Conservation (phyloP, 768 basidiomycete genomes). For the Tricholoma hemisulphureum region DNA sequence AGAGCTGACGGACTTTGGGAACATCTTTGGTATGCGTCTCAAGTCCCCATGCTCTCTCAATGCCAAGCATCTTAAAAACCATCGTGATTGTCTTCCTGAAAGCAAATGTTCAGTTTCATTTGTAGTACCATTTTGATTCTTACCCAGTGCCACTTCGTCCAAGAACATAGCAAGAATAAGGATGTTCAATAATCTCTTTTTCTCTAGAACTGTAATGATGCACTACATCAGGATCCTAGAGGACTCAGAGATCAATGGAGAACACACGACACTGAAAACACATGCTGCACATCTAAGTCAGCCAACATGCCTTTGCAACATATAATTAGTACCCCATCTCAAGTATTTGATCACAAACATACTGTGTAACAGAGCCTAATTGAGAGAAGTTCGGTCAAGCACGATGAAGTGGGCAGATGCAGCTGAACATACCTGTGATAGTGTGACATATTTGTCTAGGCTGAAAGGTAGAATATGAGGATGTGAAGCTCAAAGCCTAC, state of each 20-base stretch:
- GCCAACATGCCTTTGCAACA: conserved; percentile 43
- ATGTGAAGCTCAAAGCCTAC: not conserved
- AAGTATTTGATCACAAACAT: not conserved
- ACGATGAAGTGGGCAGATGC: too few relatives aligned
- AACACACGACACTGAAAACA: conserved; percentile 38
- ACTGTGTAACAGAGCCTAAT: not conserved
- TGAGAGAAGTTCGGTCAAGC: too few relatives aligned
- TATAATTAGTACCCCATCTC: not conserved
- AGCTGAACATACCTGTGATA: conserved; percentile 30
- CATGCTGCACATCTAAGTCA: conserved; percentile 44
- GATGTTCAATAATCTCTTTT: conserved; percentile 56
- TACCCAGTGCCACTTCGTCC: conserved; percentile 74
- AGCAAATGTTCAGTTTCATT: not conserved
- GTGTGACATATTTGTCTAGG: conserved; percentile 44
- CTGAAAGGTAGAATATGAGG: conserved; percentile 10
- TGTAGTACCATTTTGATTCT: not conserved
- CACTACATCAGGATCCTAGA: not conserved
- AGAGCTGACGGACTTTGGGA: conserved; percentile 59
- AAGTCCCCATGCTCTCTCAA: conserved; percentile 52
- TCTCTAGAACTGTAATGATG: conserved; percentile 38
- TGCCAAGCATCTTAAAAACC: conserved; percentile 68
- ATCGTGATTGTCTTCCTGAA: conserved; percentile 71
- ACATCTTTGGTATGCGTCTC: conserved; percentile 23
- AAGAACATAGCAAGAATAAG: conserved; percentile 58
- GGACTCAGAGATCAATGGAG: not conserved